phyloP scores from a whole-genome alignment of 139 green algal genomes.

The Edaphochlamys debaryana region DNA sequence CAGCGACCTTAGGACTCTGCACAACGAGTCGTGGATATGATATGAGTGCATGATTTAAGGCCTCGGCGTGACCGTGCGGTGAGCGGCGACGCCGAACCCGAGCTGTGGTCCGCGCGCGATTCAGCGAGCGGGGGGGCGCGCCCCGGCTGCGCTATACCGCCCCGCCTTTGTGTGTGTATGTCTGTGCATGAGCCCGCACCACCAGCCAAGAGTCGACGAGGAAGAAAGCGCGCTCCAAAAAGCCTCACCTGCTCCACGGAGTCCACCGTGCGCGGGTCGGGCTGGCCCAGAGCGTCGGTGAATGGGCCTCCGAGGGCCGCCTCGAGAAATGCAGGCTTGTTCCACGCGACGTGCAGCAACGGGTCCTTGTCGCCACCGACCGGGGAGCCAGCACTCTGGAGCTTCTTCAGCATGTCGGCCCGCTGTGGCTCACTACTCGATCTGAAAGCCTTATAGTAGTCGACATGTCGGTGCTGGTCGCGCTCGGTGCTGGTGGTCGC shows the following conservation, averaged over 20 bases:
- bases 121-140: no score
- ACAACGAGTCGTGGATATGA: no score
- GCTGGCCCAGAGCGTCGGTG: not conserved
- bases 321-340: not conserved
- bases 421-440: not conserved
- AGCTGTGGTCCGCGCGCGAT: no score
- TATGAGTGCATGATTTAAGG: no score
- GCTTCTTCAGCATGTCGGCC: not conserved
- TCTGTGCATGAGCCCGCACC: no score
- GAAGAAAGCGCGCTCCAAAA: no score
- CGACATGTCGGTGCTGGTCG: not conserved
- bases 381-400: not conserved
- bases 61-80: no score
- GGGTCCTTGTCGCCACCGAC: not conserved
- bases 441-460: not conserved
- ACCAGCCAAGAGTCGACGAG: no score
- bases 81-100: no score
- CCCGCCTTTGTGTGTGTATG: no score
- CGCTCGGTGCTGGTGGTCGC: not conserved
- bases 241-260: not conserved
- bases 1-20: no score
- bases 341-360: not conserved
- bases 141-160: no score
- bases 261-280: not conserved
- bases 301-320: not conserved